These are phyloP conservation scores for Lasiodiplodia hormozganensis DNA, from an alignment of 2,329 filamentous ascomycete genomes.

Conservation along the genomic window DNA sequence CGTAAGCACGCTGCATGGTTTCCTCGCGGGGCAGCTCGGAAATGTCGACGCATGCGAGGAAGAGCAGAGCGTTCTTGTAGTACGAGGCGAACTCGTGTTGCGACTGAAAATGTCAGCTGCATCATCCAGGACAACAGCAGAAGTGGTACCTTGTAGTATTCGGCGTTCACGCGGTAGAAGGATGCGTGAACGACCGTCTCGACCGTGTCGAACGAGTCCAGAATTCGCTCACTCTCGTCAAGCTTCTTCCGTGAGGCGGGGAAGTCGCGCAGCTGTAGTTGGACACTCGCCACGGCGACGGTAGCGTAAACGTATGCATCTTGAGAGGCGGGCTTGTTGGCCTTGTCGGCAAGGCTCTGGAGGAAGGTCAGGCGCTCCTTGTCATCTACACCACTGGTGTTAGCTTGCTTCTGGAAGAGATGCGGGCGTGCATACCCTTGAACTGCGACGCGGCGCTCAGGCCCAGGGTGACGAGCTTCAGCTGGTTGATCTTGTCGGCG, in stretches of 20 bases:
- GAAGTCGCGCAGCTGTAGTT: slow-evolving; percentile 78
- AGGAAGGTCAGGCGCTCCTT: slow-evolving; percentile 86
- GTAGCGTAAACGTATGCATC: slow-evolving; percentile 95
- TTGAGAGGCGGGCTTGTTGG: slow-evolving; percentile 90
- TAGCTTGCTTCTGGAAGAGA: background rate
- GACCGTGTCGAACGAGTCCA: slow-evolving; percentile 92
- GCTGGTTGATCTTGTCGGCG: slow-evolving; percentile 97
- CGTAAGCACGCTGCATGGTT: slow-evolving; percentile 83
- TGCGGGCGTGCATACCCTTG: slow-evolving; percentile 60
- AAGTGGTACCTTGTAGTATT: slow-evolving; percentile 78
- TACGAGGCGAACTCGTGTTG: slow-evolving; percentile 94
- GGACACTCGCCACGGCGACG: slow-evolving; percentile 86
- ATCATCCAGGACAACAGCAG: background rate
- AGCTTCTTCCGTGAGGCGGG: slow-evolving; percentile 87
- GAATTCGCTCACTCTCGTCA: slow-evolving; percentile 82
- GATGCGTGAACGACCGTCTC: slow-evolving; percentile 94
- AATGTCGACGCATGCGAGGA: slow-evolving; percentile 93
- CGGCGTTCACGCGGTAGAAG: slow-evolving; percentile 94
- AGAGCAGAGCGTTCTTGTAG: slow-evolving; percentile 96
- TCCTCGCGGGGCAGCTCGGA: slow-evolving; percentile 75
- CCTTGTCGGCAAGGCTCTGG: slow-evolving; percentile 80
- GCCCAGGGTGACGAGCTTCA: slow-evolving; percentile 92
- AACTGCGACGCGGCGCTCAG: slow-evolving; percentile 87
- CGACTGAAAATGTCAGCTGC: slow-evolving; percentile 52
- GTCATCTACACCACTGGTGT: slow-evolving; percentile 68